These are phyloP conservation scores for Quercus suber DNA, from an alignment of 306 rosid genomes.

Conservation along the genomic window DNA sequence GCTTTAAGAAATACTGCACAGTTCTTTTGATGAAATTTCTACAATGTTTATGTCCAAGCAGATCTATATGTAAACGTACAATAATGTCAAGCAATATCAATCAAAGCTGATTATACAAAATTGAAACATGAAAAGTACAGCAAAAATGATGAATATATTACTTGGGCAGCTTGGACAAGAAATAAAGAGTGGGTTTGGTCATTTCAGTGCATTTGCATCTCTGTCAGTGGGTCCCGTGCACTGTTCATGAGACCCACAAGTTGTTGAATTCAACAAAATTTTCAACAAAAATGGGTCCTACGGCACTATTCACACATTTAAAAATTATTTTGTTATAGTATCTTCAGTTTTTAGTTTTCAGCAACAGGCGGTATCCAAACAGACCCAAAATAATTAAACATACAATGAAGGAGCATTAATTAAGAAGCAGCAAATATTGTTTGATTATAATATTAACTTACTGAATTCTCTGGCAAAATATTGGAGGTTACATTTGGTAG, in stretches of 20 bases:
- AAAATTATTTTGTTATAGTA: too few species aligned
- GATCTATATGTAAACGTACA: not conserved
- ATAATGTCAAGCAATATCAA: not conserved
- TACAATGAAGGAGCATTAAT: conserved; percentile 2
- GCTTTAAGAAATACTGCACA: not conserved
- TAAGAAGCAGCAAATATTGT: conserved; percentile 15
- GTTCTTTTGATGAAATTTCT: not conserved
- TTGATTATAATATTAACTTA: conserved; percentile 40
- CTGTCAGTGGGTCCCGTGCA: too few species aligned
- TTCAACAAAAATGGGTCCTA: too few species aligned
- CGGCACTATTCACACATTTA: too few species aligned
- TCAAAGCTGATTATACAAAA: not conserved
- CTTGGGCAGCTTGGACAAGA: not conserved
- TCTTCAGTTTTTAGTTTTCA: too few species aligned
- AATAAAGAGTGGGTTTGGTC: not conserved
- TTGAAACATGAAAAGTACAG: not conserved
- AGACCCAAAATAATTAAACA: not conserved
- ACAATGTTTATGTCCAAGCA: not conserved
- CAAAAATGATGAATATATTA: not conserved
- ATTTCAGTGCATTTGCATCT: too few species aligned
- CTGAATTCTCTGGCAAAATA: conserved; percentile 36
- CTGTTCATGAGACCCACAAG: too few species aligned
- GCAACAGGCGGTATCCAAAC: too few species aligned
- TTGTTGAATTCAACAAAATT: too few species aligned
- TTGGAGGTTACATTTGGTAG: conserved; percentile 41